Base-by-base conservation (phyloP, 495 filamentous ascomycete species). In the Hyaloscypha hepaticicola region DNA sequence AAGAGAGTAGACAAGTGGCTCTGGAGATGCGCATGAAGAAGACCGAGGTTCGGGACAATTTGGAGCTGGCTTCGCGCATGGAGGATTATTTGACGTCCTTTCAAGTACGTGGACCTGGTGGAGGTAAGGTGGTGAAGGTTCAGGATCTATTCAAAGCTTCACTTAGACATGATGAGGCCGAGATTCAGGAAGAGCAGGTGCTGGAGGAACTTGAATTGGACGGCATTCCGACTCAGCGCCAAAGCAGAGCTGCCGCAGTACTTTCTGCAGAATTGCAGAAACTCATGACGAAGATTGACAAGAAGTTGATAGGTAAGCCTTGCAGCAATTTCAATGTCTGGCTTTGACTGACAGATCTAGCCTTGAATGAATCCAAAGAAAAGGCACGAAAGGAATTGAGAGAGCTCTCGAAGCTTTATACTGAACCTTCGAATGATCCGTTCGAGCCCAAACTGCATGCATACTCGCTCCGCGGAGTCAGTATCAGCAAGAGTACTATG, bases 291-390 rank as follows among this genome's bases (percentile, higher is more conserved):
- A 82, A 77, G 41, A 76, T 87, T 53, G 79, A 82, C 56, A 68
- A 71, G 8, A 87, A 85, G 61, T 67, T 88, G 12, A 70, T 77
- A 72, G 75, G 84, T 86, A 70, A 51, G 61, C 53, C 25, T 29
- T n/a, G 16, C 50, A 12, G 50, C 0, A 64, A 22, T 8, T 25
- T 60, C 41, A 14, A 57, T 2, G 34, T 27, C 26, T 59, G 16
- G 14, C 16, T 5, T 31, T 26, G n/a, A 64, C 26, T 66, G 41
- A 65, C 50, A 27, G 11, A 21, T 5, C 38, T 52, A 88, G 85
- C 77, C 34, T 75, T 88, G 45, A 79, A 87, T 67, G 69, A 77
- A 33, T 63, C 80, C 51, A 86, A 84, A 66, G 73, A 82, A 65
- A 77, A 77, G 63, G 77, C 80, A 3, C 65, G 74, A 29, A 75